Percentiles rank a stretch among this genome's conserved stretches.
These are phyloP conservation scores for Dothiorella sarmentorum DNA, from an alignment of 2,329 filamentous ascomycete species.

Conservation along the genomic window DNA sequence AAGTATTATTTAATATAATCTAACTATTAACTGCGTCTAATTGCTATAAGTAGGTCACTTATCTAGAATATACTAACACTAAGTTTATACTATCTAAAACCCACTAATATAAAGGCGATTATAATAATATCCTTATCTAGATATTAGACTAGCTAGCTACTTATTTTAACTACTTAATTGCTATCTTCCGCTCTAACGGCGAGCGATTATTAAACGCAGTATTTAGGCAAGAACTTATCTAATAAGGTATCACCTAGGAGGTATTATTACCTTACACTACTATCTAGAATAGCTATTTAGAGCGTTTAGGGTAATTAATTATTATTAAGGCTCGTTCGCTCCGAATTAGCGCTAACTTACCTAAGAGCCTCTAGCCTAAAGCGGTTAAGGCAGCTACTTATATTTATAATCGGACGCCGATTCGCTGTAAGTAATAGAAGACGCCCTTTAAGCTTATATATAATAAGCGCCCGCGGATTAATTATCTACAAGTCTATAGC, in stretches of 20 bases:
- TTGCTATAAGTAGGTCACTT: neutral
- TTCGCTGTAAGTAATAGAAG: constrained; percentile 19
- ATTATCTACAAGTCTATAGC: constrained; percentile 19
- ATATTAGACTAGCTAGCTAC: neutral
- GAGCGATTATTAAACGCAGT: neutral
- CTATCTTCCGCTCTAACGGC: neutral
- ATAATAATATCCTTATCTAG: neutral
- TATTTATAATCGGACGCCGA: constrained; percentile 22
- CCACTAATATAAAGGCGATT: neutral
- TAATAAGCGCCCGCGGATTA: constrained; percentile 19
- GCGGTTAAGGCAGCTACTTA: constrained; percentile 18
- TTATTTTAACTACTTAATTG: neutral
- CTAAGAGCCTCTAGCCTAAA: constrained; percentile 18
- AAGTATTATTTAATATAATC: neutral
- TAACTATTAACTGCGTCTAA: neutral
- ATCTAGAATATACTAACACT: neutral
- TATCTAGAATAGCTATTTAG: constrained; percentile 20
- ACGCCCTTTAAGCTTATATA: constrained; percentile 22
- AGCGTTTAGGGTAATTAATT: constrained; percentile 20
- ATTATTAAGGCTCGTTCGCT: constrained; percentile 9
- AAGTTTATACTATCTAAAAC: neutral
- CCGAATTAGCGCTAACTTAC: constrained; percentile 12
- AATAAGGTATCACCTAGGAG: neutral
- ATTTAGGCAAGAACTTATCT: neutral
- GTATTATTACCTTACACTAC: neutral